These are phyloP conservation scores for Ceratobasidium sp. DNA, from an alignment of 1,284 basidiomycete genomes.

Conservation along the genomic window DNA sequence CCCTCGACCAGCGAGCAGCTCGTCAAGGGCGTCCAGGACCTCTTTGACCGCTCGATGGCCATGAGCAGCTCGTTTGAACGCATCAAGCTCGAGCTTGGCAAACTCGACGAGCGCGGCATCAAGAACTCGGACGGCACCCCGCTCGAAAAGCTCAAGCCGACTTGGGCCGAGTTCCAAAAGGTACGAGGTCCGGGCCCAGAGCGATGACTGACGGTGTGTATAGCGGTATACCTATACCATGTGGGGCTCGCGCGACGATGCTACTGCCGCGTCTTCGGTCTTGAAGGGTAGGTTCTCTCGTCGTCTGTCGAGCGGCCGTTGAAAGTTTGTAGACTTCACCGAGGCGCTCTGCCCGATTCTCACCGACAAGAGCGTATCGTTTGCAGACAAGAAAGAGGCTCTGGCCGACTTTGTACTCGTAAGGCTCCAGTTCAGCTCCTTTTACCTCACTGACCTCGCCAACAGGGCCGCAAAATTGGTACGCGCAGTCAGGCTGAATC, in stretches of 20 bases:
- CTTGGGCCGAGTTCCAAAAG: conserved; percentile 14
- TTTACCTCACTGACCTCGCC: background rate
- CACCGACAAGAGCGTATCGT: background rate
- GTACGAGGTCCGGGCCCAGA: background rate
- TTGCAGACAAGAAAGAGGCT: conserved; percentile 6
- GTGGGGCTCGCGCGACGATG: conserved; percentile 10
- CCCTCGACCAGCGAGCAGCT: background rate
- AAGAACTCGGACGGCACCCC: conserved; percentile 8
- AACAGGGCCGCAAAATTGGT: background rate
- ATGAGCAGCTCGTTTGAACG: conserved; percentile 14
- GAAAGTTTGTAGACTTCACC: background rate
- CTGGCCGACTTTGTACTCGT: conserved; percentile 2
- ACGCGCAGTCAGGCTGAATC: background rate
- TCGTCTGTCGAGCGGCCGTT: background rate
- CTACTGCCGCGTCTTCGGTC: background rate
- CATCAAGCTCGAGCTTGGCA: conserved; percentile 8
- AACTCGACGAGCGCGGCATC: background rate
- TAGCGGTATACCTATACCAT: background rate
- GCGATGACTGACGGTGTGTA: background rate
- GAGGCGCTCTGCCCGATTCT: conserved; percentile 8
- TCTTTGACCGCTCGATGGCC: conserved; percentile 8
- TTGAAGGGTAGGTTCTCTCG: background rate
- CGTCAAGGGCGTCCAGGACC: conserved; percentile 11
- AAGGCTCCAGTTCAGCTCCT: background rate
- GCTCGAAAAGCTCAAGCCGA: conserved; percentile 30